phyloP scores from a whole-genome alignment of 108 stramenopile genomes.

The Epithemia pelagica region DNA sequence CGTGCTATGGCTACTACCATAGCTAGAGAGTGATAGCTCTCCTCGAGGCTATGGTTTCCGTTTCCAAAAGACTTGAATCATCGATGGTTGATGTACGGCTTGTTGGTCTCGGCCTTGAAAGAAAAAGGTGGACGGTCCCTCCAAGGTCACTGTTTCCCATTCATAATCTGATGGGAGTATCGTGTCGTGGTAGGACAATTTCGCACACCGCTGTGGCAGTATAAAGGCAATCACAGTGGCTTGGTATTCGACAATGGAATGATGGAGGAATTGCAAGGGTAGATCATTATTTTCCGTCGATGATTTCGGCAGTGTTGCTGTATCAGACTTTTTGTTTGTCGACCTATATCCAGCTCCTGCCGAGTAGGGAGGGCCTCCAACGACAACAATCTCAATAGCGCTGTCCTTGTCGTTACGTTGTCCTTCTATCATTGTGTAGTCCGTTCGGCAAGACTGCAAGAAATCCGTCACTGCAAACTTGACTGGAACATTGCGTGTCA shows the following conservation, averaged over 20 bases:
- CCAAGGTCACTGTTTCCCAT: not conserved
- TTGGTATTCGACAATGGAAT: conserved; percentile 10
- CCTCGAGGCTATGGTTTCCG: too few species aligned
- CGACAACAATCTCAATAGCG: not conserved
- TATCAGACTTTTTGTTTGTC: not conserved
- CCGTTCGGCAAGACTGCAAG: not conserved
- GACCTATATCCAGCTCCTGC: conserved; percentile 3
- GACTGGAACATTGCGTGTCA: not conserved
- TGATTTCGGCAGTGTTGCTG: not conserved
- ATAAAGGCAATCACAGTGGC: conserved; percentile 10
- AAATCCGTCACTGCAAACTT: not conserved
- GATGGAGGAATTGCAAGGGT: conserved; percentile 7
- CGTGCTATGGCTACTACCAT: too few species aligned
- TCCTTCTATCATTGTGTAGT: not conserved
- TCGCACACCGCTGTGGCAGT: conserved; percentile 7
- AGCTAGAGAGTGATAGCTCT: too few species aligned
- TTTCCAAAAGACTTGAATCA: conserved; percentile 11
- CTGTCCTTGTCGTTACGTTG: not conserved
- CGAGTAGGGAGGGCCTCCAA: conserved; percentile 21
- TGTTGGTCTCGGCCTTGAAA: conserved; percentile 8
- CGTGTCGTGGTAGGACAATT: not conserved
- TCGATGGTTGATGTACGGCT: conserved; percentile 12
- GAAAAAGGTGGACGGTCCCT: conserved; percentile 8
- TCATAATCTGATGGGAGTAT: not conserved
- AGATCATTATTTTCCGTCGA: conserved; percentile 1